Evolutionary conservation across 345 rosid species (phyloP), one percentile per base, ranked within the genome.

Genomic region (Garcia nutans): DNA sequence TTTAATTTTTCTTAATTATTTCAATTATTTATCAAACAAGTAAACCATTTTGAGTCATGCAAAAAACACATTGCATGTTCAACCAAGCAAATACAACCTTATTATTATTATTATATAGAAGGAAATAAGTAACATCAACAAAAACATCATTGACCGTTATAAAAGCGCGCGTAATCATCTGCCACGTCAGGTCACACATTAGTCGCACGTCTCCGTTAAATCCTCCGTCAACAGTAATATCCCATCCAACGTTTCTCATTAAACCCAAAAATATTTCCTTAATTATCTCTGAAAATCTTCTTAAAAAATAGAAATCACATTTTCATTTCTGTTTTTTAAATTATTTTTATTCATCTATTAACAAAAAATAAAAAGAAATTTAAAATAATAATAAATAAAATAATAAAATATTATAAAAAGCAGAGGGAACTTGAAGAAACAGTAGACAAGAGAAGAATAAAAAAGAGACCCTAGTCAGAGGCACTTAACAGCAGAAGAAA

Each of bases 141-240:
- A 22, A 16, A 4, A 49, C 50, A 52, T 64, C 77, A 52, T 13
- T 16, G 72, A 75, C 78, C 73, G 78, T 75, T 75, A 45, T 8
- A 19, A 75, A 74, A 24, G 73, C 37, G 73, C 78, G 78, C 73
- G 78, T 68, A 58, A 15, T 22, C 58, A 47, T 44, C 1, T 26
- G 78, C 68, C 73, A 76, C 78, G 66, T 76, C 68, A 76, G 59
- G 55, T 45, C 58, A 10, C 78, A 42, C 24, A 55, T 65, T 65
- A 65, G 55, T 42, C 44, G 4, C 41, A 54, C 72, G 66, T 44
- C 56, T 41, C 64, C 41, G 62, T 66, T 45, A n/a, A 50, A 9
- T n/a, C 54, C 63, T 5, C 76, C 15, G 64, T 41, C 22, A 31
- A n/a, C 10, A 10, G 10, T 17, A 20, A 10, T 4, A 41, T 65